These are phyloP conservation scores for Yamadazyma triangularis DNA, from an alignment of 1,139 yeast genomes.

Conservation along the genomic window DNA sequence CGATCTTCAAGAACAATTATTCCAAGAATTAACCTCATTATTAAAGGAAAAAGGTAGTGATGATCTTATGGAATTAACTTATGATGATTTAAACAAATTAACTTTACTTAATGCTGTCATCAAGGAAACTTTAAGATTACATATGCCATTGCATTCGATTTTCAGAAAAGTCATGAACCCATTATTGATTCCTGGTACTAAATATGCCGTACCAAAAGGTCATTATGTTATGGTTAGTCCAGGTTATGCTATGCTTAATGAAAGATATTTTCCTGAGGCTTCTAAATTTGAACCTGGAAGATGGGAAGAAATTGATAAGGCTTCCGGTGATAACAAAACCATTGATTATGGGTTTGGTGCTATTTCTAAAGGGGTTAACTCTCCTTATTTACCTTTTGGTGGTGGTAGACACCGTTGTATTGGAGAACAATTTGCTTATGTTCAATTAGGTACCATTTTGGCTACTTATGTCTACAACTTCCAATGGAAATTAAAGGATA, in stretches of 20 bases:
- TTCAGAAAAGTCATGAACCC: constrained; percentile 86
- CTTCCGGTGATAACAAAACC: constrained; percentile 43
- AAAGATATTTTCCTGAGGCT: constrained; percentile 74
- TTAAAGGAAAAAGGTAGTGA: constrained; percentile 50
- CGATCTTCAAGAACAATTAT: constrained; percentile 75
- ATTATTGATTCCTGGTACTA: constrained; percentile 74
- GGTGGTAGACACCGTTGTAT: constrained; percentile 99
- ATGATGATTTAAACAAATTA: constrained; percentile 80
- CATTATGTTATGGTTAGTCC: constrained; percentile 91
- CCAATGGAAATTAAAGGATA: constrained; percentile 68
- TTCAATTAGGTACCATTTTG: constrained; percentile 85
- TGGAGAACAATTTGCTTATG: constrained; percentile 97
- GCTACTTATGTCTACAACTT: constrained; percentile 71
- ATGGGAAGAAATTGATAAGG: constrained; percentile 63
- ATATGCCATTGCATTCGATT: constrained; percentile 93
- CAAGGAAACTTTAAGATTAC: constrained; percentile 92
- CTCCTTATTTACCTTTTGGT: constrained; percentile 96
- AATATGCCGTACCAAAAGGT: constrained; percentile 81
- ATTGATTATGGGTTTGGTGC: constrained; percentile 96
- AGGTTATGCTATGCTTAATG: constrained; percentile 80
- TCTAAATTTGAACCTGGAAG: constrained; percentile 74
- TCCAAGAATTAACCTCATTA: constrained; percentile 64
- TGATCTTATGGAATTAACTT: constrained; percentile 52
- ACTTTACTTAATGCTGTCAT: constrained; percentile 76
- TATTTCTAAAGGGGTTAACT: constrained; percentile 89